Conservation (phyloP, 169 alveolate species). For the Plasmodium gaboni region DNA sequence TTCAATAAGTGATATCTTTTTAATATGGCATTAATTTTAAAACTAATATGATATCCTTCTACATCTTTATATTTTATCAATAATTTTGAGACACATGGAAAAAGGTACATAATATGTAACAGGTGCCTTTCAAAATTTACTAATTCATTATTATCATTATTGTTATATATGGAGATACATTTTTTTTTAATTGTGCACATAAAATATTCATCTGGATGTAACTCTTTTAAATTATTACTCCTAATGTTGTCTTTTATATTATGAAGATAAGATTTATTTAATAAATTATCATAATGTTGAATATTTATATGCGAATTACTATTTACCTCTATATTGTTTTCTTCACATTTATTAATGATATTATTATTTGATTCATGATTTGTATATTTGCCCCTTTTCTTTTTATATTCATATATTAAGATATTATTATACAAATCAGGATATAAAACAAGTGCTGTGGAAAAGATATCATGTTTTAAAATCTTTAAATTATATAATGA, state of each 20-base stretch:
- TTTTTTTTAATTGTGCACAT: constrained; percentile 11
- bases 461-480: constrained; percentile 35
- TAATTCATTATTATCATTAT: constrained; percentile 26
- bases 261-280: background rate
- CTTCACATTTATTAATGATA: background rate
- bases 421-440: constrained; percentile 41
- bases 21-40: constrained; percentile 27
- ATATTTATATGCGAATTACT: background rate
- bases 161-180: constrained; percentile 38
- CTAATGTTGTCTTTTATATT: background rate
- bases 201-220: background rate
- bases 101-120: constrained; percentile 56
- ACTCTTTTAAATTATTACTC: background rate
- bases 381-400: background rate
- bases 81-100: constrained; percentile 60
- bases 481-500: constrained; percentile 44
- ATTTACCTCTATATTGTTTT: background rate
- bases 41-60: constrained; percentile 54
- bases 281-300: background rate
- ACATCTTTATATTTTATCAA: constrained; percentile 53
- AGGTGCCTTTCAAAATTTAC: constrained; percentile 53
- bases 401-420: constrained; percentile 17
- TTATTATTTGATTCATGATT: background rate
- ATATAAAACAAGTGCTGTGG: constrained; percentile 28
- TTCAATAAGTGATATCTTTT: constrained; percentile 30